phyloP scores from a whole-genome alignment of 2,329 filamentous ascomycete genomes.

The Harringtonia aguacate region DNA sequence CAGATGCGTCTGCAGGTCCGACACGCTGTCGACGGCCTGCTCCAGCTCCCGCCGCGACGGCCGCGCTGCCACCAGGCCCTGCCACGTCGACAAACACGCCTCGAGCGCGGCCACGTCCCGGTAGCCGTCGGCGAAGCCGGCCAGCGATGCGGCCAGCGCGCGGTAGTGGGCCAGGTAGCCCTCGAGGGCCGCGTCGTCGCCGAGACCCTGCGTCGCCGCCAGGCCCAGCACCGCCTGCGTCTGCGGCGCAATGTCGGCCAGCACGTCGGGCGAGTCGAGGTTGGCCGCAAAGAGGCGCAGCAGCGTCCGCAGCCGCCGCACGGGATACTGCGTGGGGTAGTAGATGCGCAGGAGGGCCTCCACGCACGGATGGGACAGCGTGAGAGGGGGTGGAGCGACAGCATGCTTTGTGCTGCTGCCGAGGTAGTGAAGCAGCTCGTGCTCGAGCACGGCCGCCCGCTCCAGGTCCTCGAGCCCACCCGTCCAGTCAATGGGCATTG shows the following conservation, averaged over 20 bases:
- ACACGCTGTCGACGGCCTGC: slow-evolving; percentile 35
- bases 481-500: slow-evolving; percentile 45
- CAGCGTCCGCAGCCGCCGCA: slow-evolving; percentile 41
- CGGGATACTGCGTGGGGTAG: slow-evolving; percentile 35
- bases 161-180: slow-evolving; percentile 38
- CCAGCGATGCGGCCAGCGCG: slow-evolving; percentile 32
- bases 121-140: slow-evolving; percentile 29
- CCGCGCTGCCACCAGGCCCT: slow-evolving; percentile 26
- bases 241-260: slow-evolving; percentile 27
- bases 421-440: slow-evolving; percentile 40
- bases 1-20: slow-evolving; percentile 37
- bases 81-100: slow-evolving; percentile 33
- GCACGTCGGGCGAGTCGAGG: slow-evolving; percentile 31
- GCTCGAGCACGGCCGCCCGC: slow-evolving; percentile 48
- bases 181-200: slow-evolving; percentile 32
- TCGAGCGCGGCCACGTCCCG: slow-evolving; percentile 21
- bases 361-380: slow-evolving; percentile 33
- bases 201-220: slow-evolving; percentile 25
- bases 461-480: slow-evolving; percentile 39
- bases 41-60: slow-evolving; percentile 29
- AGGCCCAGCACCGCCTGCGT: slow-evolving; percentile 25
- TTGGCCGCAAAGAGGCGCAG: slow-evolving; percentile 36
- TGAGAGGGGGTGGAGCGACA: slow-evolving; percentile 18
- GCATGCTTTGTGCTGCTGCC: slow-evolving; percentile 16
- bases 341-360: slow-evolving; percentile 39